Conservation (phyloP, 768 basidiomycete genomes). For the Tylopilus cervinicoccineus region DNA sequence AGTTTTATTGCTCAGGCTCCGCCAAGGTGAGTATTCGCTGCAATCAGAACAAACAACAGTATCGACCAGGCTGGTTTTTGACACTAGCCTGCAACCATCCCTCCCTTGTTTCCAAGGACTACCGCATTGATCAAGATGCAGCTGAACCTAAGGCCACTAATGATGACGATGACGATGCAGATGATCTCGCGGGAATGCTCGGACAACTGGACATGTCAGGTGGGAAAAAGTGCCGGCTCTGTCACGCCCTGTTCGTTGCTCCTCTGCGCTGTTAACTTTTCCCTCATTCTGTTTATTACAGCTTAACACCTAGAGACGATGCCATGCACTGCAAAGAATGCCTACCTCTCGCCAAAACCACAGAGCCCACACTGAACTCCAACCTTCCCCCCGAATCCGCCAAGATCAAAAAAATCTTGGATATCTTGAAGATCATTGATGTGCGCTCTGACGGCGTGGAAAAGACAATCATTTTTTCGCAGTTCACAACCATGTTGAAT, state of each 20-base stretch:
- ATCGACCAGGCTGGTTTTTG: background rate
- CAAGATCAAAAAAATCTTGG: constrained; percentile 81
- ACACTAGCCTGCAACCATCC: constrained; percentile 86
- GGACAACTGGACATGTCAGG: constrained; percentile 58
- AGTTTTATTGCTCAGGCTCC: constrained; percentile 70
- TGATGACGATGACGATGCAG: constrained; percentile 53
- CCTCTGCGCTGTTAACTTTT: background rate
- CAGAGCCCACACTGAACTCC: constrained; percentile 23
- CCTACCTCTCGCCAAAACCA: constrained; percentile 46
- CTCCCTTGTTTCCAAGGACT: constrained; percentile 72
- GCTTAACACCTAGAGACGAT: constrained; percentile 20
- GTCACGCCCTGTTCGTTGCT: constrained; percentile 60
- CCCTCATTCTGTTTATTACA: constrained; percentile 7
- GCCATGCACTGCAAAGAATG: constrained; percentile 58
- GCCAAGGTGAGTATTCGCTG: constrained; percentile 65
- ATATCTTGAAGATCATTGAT: constrained; percentile 65
- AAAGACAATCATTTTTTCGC: constrained; percentile 96
- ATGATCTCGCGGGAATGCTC: constrained; percentile 75
- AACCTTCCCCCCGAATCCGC: constrained; percentile 67
- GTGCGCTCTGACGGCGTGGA: constrained; percentile 55
- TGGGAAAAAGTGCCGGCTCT: constrained; percentile 72
- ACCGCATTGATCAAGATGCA: constrained; percentile 69
- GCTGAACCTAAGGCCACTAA: constrained; percentile 60
- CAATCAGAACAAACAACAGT: background rate
- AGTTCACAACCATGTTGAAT: constrained; percentile 86